Conservation (phyloP, 2,329 filamentous ascomycete genomes). For the Cladosporium sp. region DNA sequence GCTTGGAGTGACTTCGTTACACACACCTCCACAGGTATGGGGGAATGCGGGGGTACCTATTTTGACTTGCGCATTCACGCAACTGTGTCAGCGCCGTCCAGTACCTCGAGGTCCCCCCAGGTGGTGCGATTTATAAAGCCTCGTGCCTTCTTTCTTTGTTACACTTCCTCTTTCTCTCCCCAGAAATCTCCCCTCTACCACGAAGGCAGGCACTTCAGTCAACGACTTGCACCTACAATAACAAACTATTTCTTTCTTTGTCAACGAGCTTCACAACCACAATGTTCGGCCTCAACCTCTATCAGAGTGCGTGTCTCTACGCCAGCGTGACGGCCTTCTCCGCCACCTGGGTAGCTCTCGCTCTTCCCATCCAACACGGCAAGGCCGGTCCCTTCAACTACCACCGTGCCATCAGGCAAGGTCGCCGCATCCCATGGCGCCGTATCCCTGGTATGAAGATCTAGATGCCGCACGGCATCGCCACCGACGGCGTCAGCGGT, state of each 20-base stretch:
- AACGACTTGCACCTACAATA: neutral
- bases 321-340: constrained; percentile 27
- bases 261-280: neutral
- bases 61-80: neutral
- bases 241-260: neutral
- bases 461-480: constrained; percentile 8
- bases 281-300: constrained; percentile 20
- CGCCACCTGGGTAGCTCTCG: constrained; percentile 27
- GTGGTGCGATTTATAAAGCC: constrained; percentile 10
- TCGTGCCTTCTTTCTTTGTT: constrained; percentile 2
- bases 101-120: constrained; percentile 5
- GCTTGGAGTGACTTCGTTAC: constrained; percentile 1
- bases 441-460: constrained; percentile 23
- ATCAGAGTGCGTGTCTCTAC: constrained; percentile 27
- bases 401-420: constrained; percentile 25
- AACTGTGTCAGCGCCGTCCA: neutral
- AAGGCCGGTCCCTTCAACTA: constrained; percentile 31
- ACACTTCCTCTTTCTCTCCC: constrained; percentile 2
- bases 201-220: constrained; percentile 11
- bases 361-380: constrained; percentile 27
- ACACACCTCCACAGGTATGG: neutral
- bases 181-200: constrained; percentile 9
- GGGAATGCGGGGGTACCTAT: neutral
- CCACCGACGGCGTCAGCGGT: constrained; percentile 13
- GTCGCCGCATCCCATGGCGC: constrained; percentile 27